Evolutionary conservation across 2,329 filamentous ascomycete species (phyloP).

Genomic region (Colletotrichum kahawae): DNA sequence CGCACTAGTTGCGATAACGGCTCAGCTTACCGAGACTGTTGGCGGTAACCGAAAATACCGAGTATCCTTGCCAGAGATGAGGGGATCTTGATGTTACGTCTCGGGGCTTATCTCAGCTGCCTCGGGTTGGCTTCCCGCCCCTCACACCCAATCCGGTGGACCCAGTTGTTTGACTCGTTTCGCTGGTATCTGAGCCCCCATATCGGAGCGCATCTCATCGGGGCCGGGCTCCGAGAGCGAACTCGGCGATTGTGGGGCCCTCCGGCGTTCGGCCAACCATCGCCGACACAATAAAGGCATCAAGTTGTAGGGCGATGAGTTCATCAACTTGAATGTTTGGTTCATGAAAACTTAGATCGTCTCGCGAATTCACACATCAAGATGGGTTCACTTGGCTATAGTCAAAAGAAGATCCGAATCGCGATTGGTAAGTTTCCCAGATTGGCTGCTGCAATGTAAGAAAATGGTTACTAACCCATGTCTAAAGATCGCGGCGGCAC

Average conservation of each 20-base stretch:
- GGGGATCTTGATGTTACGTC: not conserved
- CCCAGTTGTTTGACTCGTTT: not conserved
- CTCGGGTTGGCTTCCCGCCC: not conserved
- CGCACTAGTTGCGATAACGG: not conserved
- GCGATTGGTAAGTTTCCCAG: not conserved
- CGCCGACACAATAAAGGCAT: not conserved
- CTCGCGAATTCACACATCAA: rapidly evolving
- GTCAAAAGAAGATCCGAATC: not conserved
- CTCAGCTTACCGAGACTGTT: not conserved
- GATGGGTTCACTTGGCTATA: not conserved
- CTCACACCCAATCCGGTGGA: not conserved
- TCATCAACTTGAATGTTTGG: not conserved
- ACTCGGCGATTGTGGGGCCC: not conserved
- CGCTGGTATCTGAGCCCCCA: not conserved
- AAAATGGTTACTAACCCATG: slow-evolving; percentile 3
- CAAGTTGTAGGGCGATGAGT: not conserved
- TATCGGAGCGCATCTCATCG: not conserved
- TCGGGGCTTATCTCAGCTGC: not conserved
- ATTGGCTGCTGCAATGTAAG: not conserved
- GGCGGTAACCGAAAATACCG: not conserved
- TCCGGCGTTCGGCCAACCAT: not conserved
- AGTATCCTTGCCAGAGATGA: not conserved
- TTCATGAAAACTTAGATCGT: rapidly evolving
- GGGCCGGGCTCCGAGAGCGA: not conserved
- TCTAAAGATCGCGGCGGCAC: slow-evolving; percentile 67